These are phyloP conservation scores for Calonectria pteridis DNA, from an alignment of 2,329 filamentous ascomycete genomes.

Conservation along the genomic window DNA sequence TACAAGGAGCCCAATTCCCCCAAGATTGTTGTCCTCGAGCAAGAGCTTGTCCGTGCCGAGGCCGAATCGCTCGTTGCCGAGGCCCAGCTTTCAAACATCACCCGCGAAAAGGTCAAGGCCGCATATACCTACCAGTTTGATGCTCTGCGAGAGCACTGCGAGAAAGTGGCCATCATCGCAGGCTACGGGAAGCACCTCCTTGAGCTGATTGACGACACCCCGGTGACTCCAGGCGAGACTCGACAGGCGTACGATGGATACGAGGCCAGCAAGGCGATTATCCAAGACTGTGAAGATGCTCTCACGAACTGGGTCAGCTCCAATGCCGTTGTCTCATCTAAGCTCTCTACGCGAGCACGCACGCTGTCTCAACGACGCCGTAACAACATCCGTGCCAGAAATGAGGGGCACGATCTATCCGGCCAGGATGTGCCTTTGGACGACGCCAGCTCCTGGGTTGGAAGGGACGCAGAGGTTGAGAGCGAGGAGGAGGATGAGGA, in stretches of 20 bases:
- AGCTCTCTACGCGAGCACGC: conserved; percentile 87
- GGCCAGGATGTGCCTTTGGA: conserved; percentile 84
- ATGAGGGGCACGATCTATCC: conserved; percentile 85
- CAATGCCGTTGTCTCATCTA: conserved; percentile 88
- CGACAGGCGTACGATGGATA: conserved; percentile 97
- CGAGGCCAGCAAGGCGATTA: conserved; percentile 98
- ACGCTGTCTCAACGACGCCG: conserved; percentile 88
- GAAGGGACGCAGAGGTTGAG: conserved; percentile 73
- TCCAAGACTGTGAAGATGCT: conserved; percentile 98
- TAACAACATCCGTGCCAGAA: conserved; percentile 75
- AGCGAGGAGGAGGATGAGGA: conserved; percentile 76
- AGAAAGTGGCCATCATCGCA: conserved; percentile 98
- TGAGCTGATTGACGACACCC: conserved; percentile 95
- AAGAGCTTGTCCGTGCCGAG: conserved; percentile 97
- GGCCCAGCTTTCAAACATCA: conserved; percentile 98
- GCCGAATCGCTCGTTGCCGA: conserved; percentile 99
- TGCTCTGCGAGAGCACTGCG: conserved; percentile 94
- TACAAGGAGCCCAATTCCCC: conserved; percentile 99
- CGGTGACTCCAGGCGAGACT: conserved; percentile 96
- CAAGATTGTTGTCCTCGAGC: conserved; percentile 96
- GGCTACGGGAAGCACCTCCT: conserved; percentile 98
- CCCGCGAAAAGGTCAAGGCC: conserved; percentile 98
- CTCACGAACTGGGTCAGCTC: conserved; percentile 97
- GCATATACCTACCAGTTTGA: conserved; percentile 99
- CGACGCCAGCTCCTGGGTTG: conserved; percentile 87